Percentiles rank a stretch among this genome's conserved stretches.
Evolutionary conservation across 2,329 filamentous ascomycete species (phyloP).

Genomic region (Fusarium keratoplasticum): DNA sequence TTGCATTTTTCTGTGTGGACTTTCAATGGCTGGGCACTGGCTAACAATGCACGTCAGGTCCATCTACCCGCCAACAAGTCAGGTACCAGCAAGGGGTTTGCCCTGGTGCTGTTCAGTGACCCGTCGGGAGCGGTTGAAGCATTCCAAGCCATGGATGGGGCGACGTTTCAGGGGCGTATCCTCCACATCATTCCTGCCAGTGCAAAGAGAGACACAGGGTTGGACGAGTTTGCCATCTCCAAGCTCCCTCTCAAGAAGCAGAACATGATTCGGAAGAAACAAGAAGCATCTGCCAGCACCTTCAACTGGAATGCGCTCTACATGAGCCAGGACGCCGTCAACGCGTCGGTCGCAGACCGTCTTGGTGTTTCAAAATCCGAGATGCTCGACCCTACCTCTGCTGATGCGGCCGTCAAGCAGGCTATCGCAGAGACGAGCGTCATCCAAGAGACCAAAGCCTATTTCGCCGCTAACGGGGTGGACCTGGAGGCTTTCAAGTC

Average conservation of each 20-base stretch:
- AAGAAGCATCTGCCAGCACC: slow-evolving; percentile 78
- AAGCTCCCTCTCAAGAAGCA: slow-evolving; percentile 96
- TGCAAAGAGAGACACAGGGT: slow-evolving; percentile 81
- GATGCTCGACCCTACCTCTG: slow-evolving; percentile 92
- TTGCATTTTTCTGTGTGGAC: slow-evolving; percentile 32
- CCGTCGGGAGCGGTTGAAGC: slow-evolving; percentile 80
- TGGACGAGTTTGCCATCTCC: slow-evolving; percentile 90
- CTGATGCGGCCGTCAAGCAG: slow-evolving; percentile 95
- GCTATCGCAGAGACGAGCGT: slow-evolving; percentile 95
- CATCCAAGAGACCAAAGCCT: slow-evolving; percentile 95
- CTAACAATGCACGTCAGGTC: slow-evolving; percentile 69
- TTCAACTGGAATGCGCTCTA: slow-evolving; percentile 99
- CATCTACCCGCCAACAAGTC: slow-evolving; percentile 83
- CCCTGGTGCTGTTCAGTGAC: slow-evolving; percentile 83
- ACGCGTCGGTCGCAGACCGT: slow-evolving; percentile 86
- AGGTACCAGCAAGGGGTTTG: slow-evolving; percentile 87
- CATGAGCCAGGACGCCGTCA: slow-evolving; percentile 96
- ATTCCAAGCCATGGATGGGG: slow-evolving; percentile 82
- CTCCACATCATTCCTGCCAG: slow-evolving; percentile 89
- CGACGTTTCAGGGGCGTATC: slow-evolving; percentile 91
- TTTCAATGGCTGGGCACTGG: slow-evolving; percentile 28
- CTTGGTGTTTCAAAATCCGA: slow-evolving; percentile 92
- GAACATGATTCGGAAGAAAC: slow-evolving; percentile 86
- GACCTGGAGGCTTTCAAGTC: slow-evolving; percentile 93
- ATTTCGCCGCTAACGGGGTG: slow-evolving; percentile 88